Evolutionary conservation across 2,329 filamentous ascomycete species (phyloP).

Genomic region (Cladobotryum protrusum): DNA sequence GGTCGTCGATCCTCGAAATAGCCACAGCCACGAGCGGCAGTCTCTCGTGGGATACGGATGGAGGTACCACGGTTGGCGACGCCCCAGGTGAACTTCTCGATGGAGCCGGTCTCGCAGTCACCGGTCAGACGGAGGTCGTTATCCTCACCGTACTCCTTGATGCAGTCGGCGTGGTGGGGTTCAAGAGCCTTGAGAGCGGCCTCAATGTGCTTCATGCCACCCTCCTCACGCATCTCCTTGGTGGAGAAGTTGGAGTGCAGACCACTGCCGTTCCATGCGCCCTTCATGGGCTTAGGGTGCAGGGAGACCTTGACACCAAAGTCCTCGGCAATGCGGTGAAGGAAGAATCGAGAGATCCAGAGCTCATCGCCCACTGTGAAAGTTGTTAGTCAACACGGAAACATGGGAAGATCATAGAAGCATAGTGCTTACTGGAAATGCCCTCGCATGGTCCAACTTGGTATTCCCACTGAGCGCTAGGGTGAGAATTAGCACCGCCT

Average conservation of each 20-base stretch:
- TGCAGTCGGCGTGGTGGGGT: slow-evolving; percentile 73
- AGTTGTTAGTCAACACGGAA: slow-evolving; percentile 20
- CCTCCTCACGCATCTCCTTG: slow-evolving; percentile 79
- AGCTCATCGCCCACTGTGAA: slow-evolving; percentile 82
- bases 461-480: slow-evolving; percentile 99
- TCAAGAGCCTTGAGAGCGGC: slow-evolving; percentile 77
- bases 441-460: slow-evolving; percentile 87
- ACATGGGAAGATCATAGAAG: not conserved
- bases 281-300: slow-evolving; percentile 89
- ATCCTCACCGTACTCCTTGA: slow-evolving; percentile 90
- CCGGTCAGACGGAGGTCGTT: slow-evolving; percentile 94
- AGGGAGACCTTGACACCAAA: slow-evolving; percentile 95
- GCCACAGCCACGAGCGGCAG: slow-evolving; percentile 80
- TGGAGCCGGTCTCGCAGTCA: slow-evolving; percentile 86
- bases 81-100: slow-evolving; percentile 90
- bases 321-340: slow-evolving; percentile 87
- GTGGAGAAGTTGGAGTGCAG: slow-evolving; percentile 94
- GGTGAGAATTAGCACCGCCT: too few relatives aligned
- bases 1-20: slow-evolving; percentile 87
- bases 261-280: slow-evolving; percentile 91
- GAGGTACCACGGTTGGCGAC: slow-evolving; percentile 93
- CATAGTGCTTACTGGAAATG: slow-evolving; percentile 61
- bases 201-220: slow-evolving; percentile 95
- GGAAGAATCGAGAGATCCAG: slow-evolving; percentile 79
- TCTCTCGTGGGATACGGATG: slow-evolving; percentile 84